Base-by-base conservation (phyloP, 768 basidiomycete genomes). In the Calocybe indica region DNA sequence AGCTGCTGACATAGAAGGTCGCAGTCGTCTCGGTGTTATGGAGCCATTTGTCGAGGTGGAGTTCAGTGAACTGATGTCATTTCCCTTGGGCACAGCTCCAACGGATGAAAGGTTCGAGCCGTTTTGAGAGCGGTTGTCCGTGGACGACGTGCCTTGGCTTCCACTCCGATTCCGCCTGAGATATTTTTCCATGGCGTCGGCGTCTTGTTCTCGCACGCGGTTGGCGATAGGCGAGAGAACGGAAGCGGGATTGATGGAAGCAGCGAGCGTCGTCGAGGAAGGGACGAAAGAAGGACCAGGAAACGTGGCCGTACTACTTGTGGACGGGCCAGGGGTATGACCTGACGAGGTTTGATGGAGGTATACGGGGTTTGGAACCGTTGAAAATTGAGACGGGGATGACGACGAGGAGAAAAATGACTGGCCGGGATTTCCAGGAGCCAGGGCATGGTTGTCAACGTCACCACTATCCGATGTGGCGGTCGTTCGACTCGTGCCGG, bases 101-200 rank as follows among this genome's bases (percentile, higher is more conserved):
- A 69, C 71, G 41, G 77, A 76, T 35, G 76, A 68, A 55, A 63
- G 73, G 37, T 62, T 56, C 40, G 71, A 72, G 15, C 77, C 79
- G 59, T 77, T 79, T 58, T 80, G 78, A 6, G 84, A 85, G 61
- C 70, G 79, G 53, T 74, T 80, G 56, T 88, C 85, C 10, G 85
- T 85, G 1, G 85, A 87, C 13, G 83, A 74, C 22, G 82, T 83
- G 38, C 79, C 82, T 47, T 75, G 81, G 57, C 88, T 89, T 43
- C 86, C 89, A 59, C 88, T 92, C 48, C 90, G 79, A 69, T 87
- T 88, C 48, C 90, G 78, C 51, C 78, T 73, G 61, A 89, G 72
- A 60, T 90, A 92, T 58, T 90, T 88, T 62, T 90, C 88, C 74
- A 87, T 88, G 34, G 90, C 91, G 60, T 85, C 86, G 13, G 89